These are phyloP conservation scores for Stagonosporopsis tanaceti DNA, from an alignment of 2,329 filamentous ascomycete genomes.

Conservation along the genomic window DNA sequence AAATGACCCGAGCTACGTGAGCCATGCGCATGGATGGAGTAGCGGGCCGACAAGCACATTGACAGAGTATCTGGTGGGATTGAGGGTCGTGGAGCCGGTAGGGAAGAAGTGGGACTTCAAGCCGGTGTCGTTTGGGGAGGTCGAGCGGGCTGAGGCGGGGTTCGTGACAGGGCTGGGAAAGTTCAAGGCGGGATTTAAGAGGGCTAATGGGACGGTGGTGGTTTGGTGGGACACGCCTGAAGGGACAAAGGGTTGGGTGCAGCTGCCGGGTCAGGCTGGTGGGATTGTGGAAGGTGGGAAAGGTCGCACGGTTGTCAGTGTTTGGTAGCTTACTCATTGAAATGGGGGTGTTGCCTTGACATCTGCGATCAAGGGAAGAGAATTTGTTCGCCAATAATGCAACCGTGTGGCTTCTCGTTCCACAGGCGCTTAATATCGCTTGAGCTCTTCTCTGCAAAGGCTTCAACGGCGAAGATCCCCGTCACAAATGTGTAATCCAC, in stretches of 20 bases:
- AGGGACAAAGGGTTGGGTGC: constrained; percentile 5
- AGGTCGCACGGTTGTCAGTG: background rate
- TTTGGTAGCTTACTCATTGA: background rate
- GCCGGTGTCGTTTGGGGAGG: constrained; percentile 34
- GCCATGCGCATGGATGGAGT: constrained; percentile 56
- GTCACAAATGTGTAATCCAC: background rate
- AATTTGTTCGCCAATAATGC: background rate
- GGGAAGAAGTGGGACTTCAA: constrained; percentile 55
- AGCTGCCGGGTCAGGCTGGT: constrained; percentile 1
- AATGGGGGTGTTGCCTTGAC: no score
- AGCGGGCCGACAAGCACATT: constrained; percentile 41
- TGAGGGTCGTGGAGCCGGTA: constrained; percentile 51
- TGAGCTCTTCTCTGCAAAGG: background rate
- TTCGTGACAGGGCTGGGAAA: constrained; percentile 5
- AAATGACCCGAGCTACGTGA: constrained; percentile 56
- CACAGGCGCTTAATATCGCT: background rate
- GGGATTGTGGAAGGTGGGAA: background rate
- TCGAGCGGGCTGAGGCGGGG: constrained; percentile 4
- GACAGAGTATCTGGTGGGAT: constrained; percentile 55
- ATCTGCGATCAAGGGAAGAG: background rate
- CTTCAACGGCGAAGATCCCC: constrained; percentile 5
- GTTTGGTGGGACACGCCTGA: constrained; percentile 6
- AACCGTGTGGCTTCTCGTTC: background rate
- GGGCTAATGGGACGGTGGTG: background rate
- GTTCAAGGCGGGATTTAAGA: constrained; percentile 1